Conservation (phyloP, 176 grass and related monocot species). For the Oropetium thomaeum region DNA sequence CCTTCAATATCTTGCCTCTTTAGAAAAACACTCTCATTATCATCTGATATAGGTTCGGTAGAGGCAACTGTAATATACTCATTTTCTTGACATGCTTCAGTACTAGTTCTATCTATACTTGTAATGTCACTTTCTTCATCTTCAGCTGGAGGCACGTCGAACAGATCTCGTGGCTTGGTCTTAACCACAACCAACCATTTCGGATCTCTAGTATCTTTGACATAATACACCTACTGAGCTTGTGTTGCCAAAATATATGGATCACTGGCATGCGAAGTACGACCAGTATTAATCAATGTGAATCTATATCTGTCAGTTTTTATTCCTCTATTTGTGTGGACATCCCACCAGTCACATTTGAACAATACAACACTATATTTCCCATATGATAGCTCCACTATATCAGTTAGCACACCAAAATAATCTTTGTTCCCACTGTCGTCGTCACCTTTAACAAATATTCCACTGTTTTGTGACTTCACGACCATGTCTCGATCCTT, state of each 20-base stretch:
- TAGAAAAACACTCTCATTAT: no score
- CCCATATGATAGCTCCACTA: not conserved
- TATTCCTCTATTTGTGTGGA: not conserved
- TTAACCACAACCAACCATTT: conserved; percentile 4
- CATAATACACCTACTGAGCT: conserved; percentile 11
- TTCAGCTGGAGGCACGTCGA: not conserved
- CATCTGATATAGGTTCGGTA: not conserved
- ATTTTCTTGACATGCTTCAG: conserved; percentile 8
- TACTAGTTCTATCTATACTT: not conserved
- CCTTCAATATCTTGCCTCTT: no score
- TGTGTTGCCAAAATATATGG: conserved; percentile 1
- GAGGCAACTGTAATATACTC: not conserved
- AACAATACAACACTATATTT: not conserved
- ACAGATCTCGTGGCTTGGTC: not conserved
- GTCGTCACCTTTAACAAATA: conserved; percentile 1
- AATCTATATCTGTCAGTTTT: not conserved
- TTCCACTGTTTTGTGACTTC: no score
- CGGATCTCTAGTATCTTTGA: not conserved
- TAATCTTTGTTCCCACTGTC: not conserved
- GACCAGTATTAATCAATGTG: not conserved
- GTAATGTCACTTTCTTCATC: not conserved
- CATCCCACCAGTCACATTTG: conserved; percentile 4
- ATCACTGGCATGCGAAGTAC: not conserved
- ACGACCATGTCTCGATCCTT: not conserved
- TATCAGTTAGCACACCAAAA: not conserved